Evolutionary conservation across 495 filamentous ascomycete species (phyloP).

Genomic region (Neohortaea acidophila): DNA sequence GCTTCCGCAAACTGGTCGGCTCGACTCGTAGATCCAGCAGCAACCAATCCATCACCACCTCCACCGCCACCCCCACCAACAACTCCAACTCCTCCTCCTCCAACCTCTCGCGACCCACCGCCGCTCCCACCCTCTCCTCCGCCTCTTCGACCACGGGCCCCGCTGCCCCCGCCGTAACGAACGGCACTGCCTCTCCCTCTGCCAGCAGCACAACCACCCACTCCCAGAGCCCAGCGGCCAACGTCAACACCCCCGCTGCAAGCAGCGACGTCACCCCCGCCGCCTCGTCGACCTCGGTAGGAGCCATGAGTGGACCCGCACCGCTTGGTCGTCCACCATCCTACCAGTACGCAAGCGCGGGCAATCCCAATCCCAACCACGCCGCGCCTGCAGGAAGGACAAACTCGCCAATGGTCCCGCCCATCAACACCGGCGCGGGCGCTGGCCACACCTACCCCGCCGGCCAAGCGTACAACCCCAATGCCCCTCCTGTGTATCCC

Average conservation of each 20-base stretch:
- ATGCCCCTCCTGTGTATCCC: constrained; percentile 23
- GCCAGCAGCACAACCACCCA: constrained; percentile 7
- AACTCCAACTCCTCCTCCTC: constrained; percentile 13
- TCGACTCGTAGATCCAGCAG: constrained; percentile 25
- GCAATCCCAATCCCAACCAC: constrained; percentile 15
- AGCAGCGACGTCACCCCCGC: constrained; percentile 4
- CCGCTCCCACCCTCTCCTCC: constrained; percentile 17
- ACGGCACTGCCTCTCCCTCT: constrained; percentile 3
- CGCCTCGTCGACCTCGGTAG: constrained; percentile 17
- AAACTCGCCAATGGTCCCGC: constrained; percentile 23
- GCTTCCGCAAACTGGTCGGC: constrained; percentile 26
- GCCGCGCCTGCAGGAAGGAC: constrained; percentile 21
- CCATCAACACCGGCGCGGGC: constrained; percentile 22
- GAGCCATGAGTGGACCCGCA: constrained; percentile 22
- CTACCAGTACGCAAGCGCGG: constrained; percentile 28
- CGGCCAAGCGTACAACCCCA: constrained; percentile 19
- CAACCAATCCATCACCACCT: constrained; percentile 21
- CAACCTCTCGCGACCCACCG: constrained; percentile 2
- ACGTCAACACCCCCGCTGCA: constrained; percentile 5
- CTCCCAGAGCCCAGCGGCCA: constrained; percentile 13
- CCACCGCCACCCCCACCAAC: constrained; percentile 16
- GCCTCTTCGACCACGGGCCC: constrained; percentile 9
- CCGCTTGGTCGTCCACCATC: constrained; percentile 27
- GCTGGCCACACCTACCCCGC: constrained; percentile 17
- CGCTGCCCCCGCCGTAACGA: constrained; percentile 1